Base-by-base conservation (phyloP, 139 green algal species). In the Chlorella sp. region DNA sequence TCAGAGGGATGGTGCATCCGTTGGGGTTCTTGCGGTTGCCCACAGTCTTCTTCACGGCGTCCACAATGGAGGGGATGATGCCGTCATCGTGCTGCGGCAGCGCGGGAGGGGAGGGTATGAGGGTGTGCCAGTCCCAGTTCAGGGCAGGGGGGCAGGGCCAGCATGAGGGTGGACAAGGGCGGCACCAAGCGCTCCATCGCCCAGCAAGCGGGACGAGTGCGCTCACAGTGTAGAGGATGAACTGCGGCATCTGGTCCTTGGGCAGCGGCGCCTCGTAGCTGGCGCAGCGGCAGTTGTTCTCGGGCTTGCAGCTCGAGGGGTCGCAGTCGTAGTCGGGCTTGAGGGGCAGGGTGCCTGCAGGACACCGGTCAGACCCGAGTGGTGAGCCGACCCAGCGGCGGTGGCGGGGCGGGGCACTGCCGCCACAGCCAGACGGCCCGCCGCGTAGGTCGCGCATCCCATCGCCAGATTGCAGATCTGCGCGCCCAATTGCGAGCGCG, bases 171-270 rank as follows among this genome's bases (percentile, higher is more conserved):
- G n/a, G n/a, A n/a, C n/a, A n/a, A n/a, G n/a, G n/a, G n/a, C n/a
- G n/a, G n/a, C n/a, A n/a, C n/a, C n/a, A n/a, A n/a, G n/a, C n/a
- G n/a, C n/a, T n/a, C n/a, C n/a, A n/a, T n/a, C n/a, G n/a, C n/a
- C n/a, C n/a, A n/a, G n/a, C n/a, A n/a, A n/a, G n/a, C n/a, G n/a
- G n/a, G n/a, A n/a, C n/a, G n/a, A n/a, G n/a, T n/a, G 20, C 36
- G 1, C 74, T 70, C 56, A 82, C 76, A 7, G 76, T 82, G 76
- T 82, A 82, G 60, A 82, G 36, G 34, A 82, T 44, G 76, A 82
- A 82, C 38, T 82, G 76, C 15, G 76, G 76, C 76, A 72, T 82
- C 36, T 82, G 55, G 36, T 72, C 57, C 32, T 26, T 23, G 32
- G 76, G 57, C 76, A 82, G 76, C 26, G 60, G 57, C 26, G 76